Percentiles rank a stretch among this genome's conserved stretches.
These are phyloP conservation scores for Penicillium robsamsonii DNA, from an alignment of 495 filamentous ascomycete species.

Conservation along the genomic window DNA sequence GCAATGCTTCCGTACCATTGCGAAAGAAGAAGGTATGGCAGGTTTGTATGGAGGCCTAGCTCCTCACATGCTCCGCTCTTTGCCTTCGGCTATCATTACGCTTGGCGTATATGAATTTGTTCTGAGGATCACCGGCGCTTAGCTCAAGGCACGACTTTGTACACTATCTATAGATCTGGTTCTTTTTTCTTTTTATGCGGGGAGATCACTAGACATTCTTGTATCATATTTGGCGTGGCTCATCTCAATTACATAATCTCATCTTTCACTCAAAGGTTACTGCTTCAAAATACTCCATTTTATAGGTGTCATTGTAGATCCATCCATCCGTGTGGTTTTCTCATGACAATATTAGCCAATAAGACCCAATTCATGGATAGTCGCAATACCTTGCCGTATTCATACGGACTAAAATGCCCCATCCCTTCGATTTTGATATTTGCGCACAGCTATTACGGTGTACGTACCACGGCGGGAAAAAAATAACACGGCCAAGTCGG, in stretches of 20 bases:
- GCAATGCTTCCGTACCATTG: conserved; percentile 79
- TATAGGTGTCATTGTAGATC: no score
- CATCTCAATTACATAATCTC: neutral
- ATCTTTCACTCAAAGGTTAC: no score
- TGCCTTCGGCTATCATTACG: conserved; percentile 87
- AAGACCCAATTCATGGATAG: no score
- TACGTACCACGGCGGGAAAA: no score
- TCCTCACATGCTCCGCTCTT: conserved; percentile 81
- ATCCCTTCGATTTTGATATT: no score
- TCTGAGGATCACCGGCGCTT: conserved; percentile 49
- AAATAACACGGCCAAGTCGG: no score
- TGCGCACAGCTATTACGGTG: no score
- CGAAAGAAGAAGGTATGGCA: conserved; percentile 78
- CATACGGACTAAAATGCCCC: no score
- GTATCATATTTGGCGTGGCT: neutral
- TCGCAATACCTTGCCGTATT: no score
- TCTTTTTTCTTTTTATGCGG: neutral
- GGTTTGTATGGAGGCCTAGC: conserved; percentile 83
- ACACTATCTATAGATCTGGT: conserved; percentile 4
- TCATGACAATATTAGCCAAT: no score
- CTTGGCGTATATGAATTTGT: conserved; percentile 89
- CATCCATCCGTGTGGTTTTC: no score
- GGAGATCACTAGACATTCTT: neutral
- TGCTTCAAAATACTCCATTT: no score
- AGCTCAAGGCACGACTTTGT: neutral